phyloP scores from a whole-genome alignment of 202 grass and related monocot species.

The Brachypodium distachyon region DNA sequence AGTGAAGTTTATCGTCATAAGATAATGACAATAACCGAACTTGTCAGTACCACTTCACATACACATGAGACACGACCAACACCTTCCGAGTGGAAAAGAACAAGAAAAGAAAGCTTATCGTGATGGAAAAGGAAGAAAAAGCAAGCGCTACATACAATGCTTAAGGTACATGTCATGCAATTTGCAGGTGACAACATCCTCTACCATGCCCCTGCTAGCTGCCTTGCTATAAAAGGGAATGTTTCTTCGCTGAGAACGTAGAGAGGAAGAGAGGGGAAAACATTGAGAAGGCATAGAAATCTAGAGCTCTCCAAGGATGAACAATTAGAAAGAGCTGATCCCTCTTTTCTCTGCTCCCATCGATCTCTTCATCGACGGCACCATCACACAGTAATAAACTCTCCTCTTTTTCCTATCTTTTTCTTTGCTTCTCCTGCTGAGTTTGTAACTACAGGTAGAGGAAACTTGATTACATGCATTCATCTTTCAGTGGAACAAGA shows the following conservation, averaged over 20 bases:
- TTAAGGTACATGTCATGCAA: neutral
- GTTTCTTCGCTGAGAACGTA: neutral
- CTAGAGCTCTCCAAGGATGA: neutral
- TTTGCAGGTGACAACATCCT: neutral
- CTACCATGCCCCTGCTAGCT: neutral
- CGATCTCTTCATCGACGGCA: neutral
- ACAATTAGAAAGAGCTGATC: neutral
- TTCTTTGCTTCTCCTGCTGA: neutral
- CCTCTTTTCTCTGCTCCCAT: neutral
- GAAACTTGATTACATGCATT: neutral
- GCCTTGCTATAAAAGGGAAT: neutral
- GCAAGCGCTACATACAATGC: neutral
- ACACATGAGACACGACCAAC: too few relatives aligned
- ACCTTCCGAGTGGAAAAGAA: neutral
- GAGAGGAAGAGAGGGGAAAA: neutral
- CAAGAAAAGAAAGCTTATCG: too few relatives aligned
- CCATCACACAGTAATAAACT: neutral
- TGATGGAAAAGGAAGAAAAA: too few relatives aligned
- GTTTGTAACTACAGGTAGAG: neutral
- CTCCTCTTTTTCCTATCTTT: neutral
- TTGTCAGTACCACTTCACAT: neutral
- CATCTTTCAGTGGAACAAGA: neutral
- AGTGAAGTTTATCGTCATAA: neutral
- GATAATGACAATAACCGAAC: neutral
- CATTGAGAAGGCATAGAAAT: neutral